Base-by-base conservation (phyloP, 129 eudicot genomes). In the Flaveria linearis region DNA sequence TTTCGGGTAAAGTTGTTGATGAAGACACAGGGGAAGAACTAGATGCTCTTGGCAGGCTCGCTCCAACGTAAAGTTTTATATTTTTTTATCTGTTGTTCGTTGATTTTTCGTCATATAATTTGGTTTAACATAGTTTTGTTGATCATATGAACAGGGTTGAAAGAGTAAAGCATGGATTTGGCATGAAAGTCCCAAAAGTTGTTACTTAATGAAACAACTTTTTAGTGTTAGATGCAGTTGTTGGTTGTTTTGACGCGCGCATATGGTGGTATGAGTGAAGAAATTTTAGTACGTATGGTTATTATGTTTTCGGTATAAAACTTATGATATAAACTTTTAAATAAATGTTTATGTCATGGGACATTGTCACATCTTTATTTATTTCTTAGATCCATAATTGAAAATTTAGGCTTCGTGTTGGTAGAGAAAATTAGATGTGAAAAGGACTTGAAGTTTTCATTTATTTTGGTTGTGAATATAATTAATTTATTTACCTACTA, bases 31-130 rank as follows among this genome's bases (percentile, higher is more conserved):
- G 82, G 16, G 93, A 91, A 84, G 88, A 84, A 65, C 87, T 91
- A 15, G 89, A 86, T 23, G 74, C 82, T 72, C 93, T 94, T 17
- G 98, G 98, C 51, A 94, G 83, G 87, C 98, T 94, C 76, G 98
- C 98, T 78, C 98, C 98, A 26, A 87, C 98, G 97, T 94, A 86
- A 72, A 87, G 82, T 88, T 73, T 61, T 52, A 67, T 71, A 75
- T 41, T 72, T 68, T 67, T 72, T 60, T 67, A 12, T 41, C 50
- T 2, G 26, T 23, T 51, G 16, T 15, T 23, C 1, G 25, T 57
- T 33, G 56, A 58, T 53, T 39, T 58, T 84, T 56, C 30, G 51
- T 45, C 41, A 39, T 3, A 20, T 22, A 26, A 74, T 33, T 66
- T 63, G 39, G 45, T 45, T 63, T 60, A 30, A 74, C 68, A 5